Conservation (phyloP, 306 rosid genomes). For the Corylus americana region DNA sequence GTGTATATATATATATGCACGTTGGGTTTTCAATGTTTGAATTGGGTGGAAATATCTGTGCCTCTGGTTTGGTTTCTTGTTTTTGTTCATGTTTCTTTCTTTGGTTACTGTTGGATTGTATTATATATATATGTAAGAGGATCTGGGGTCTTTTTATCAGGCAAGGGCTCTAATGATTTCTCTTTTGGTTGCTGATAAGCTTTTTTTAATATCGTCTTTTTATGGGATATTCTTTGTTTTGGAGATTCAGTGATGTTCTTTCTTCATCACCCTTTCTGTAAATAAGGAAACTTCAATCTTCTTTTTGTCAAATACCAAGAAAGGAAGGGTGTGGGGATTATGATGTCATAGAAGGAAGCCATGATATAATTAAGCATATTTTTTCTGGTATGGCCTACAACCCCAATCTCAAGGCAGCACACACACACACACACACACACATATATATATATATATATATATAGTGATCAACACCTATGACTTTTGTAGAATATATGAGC, state of each 20-base stretch:
- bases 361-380: too few species aligned
- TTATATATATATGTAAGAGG: neutral
- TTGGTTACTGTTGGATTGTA: constrained; percentile 5
- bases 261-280: neutral
- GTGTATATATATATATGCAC: too few species aligned
- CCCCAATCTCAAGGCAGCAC: neutral
- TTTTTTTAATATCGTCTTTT: constrained; percentile 17
- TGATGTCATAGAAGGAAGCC: too few species aligned
- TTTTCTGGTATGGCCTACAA: neutral
- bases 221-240: neutral
- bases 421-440: too few species aligned
- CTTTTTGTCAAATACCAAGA: neutral
- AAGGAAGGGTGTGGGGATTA: too few species aligned
- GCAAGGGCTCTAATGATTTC: constrained; percentile 12
- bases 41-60: constrained; percentile 17
- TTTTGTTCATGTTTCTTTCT: neutral
- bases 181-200: constrained; percentile 19
- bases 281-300: neutral
- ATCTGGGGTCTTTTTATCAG: neutral
- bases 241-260: constrained; percentile 5
- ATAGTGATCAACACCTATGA: too few species aligned
- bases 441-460: too few species aligned
- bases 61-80: constrained; percentile 13
- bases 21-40: constrained; percentile 19
- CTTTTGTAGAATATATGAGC: too few species aligned